Conservation (phyloP, 164 flowering plant species). For the Aristolochia californica region DNA sequence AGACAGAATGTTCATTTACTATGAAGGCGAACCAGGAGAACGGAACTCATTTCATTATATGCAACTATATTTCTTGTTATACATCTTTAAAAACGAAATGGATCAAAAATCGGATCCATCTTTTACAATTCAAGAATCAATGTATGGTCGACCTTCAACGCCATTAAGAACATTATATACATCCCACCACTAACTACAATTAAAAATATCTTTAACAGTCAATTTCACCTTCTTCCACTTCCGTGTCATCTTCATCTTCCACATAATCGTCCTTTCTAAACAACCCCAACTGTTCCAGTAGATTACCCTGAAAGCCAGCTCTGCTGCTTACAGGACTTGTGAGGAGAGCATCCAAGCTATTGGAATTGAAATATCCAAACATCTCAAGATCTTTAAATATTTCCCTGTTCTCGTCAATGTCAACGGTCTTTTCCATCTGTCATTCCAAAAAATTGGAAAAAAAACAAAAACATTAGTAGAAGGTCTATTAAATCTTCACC, state of each 20-base stretch:
- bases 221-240: conserved; percentile 3
- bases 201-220: not conserved
- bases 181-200: too few relatives aligned
- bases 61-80: too few relatives aligned
- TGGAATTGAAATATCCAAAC: conserved; percentile 17
- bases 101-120: too few relatives aligned
- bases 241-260: conserved; percentile 27
- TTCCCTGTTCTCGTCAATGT: conserved; percentile 33
- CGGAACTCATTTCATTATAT: too few relatives aligned
- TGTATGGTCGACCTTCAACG: too few relatives aligned
- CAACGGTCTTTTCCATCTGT: conserved; percentile 66
- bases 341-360: conserved; percentile 3
- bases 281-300: conserved; percentile 27
- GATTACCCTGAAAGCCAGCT: conserved; percentile 5
- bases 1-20: too few relatives aligned
- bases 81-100: too few relatives aligned
- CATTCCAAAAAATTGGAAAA: not conserved
- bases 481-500: not conserved
- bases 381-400: conserved; percentile 43
- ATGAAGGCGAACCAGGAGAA: too few relatives aligned
- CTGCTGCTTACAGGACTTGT: not conserved
- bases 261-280: conserved; percentile 22
- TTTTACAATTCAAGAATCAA: too few relatives aligned
- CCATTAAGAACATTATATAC: too few relatives aligned
- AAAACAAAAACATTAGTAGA: not conserved